Evolutionary conservation across 163 green algal genomes (phyloP), one percentile per base, ranked within the genome.

Genomic region (Scenedesmus sp.): DNA sequence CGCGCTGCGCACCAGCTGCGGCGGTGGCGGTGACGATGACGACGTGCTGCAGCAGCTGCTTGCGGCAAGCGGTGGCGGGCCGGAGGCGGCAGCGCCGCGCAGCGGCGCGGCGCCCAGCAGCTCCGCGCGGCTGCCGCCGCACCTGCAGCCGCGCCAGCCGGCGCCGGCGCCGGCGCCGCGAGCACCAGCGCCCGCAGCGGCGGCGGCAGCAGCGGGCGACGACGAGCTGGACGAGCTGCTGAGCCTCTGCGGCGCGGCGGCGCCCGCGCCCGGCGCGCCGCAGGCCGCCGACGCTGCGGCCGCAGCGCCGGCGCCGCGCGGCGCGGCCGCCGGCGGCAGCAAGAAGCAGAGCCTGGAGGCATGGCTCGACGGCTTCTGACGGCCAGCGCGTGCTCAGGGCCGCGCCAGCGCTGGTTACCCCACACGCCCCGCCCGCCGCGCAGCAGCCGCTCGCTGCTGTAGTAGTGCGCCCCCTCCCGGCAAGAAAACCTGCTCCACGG

Each of bases 281-380:
- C 33, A 51, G 6, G 22, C 33, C 45, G 45, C 45, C 15, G 17
- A 54, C 34, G n/a, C 22, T 42, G 15, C 44, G 45, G 15, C 63
- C 39, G 42, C 22, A 57, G 42, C 13, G 13, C 34, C 24, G 11
- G 15, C 58, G 3, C 15, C 29, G 9, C 26, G 14, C 4, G 24
- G 29, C 4, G 34, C 6, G 20, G 58, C 7, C 31, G 6, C 13
- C 17, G 31, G 14, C 45, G 47, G 36, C 54, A 44, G 51, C 67
- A 76, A 76, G 26, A 76, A 76, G 51, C 67, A 76, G 67, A 64
- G 48, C 48, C 34, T 76, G 39, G 67, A 76, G 39, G 67, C 64
- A 2, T 76, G 67, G 67, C 48, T 76, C 0, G 67, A 76, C 33
- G 51, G 31, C 1, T 66, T 76, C 6, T 76, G 33, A 66, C 47